phyloP scores from a whole-genome alignment of 306 rosid genomes.

The Lotus japonicus region DNA sequence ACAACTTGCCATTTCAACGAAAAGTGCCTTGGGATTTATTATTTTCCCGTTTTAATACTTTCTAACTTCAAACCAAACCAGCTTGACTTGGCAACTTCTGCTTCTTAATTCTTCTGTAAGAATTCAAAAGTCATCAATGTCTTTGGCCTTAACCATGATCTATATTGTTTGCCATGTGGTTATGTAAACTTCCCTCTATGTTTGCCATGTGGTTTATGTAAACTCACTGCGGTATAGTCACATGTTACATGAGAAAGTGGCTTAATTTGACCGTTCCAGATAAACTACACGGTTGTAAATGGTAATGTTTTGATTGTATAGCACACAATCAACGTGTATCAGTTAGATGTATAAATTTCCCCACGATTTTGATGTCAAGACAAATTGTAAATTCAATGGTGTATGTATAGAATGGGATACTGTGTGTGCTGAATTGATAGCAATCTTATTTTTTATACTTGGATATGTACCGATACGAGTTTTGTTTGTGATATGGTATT shows the following conservation, averaged over 20 bases:
- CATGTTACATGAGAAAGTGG: slow-evolving; percentile 25
- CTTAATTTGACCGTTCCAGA: slow-evolving; percentile 25
- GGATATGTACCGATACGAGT: slow-evolving; percentile 7
- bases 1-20: too few species aligned
- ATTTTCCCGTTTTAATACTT: too few species aligned
- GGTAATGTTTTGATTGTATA: slow-evolving; percentile 29
- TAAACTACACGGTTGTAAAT: slow-evolving; percentile 22
- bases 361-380: neutral
- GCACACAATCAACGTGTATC: slow-evolving; percentile 31
- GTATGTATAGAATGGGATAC: slow-evolving; percentile 28
- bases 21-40: too few species aligned
- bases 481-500: slow-evolving; percentile 6
- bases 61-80: too few species aligned
- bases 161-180: neutral
- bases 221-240: neutral
- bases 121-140: neutral
- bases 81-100: slow-evolving; percentile 5
- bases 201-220: too few species aligned
- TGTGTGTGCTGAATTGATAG: neutral
- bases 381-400: slow-evolving; percentile 32
- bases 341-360: slow-evolving; percentile 25
- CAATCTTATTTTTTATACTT: neutral
- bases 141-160: slow-evolving; percentile 20
- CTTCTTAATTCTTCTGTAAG: slow-evolving; percentile 22
- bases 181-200: too few species aligned